Evolutionary conservation across 2,329 filamentous ascomycete genomes (phyloP).

Genomic region (Passalora sequoiae): DNA sequence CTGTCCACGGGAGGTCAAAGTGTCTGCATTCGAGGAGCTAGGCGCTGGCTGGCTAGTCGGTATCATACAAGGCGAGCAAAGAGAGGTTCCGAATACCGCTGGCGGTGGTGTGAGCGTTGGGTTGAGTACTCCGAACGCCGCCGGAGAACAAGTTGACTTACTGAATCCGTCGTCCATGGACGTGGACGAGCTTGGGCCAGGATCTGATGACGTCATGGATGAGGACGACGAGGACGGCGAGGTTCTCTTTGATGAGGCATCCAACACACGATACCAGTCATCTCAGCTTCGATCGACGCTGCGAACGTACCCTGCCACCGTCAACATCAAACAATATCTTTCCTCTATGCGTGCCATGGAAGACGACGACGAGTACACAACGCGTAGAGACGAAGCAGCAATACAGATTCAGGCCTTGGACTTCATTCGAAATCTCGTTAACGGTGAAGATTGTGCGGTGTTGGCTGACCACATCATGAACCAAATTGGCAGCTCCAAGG

Average conservation of each 20-base stretch:
- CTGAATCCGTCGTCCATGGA: conserved; percentile 47
- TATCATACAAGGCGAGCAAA: conserved; percentile 59
- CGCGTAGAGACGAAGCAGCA: conserved; percentile 70
- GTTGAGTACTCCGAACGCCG: conserved; percentile 50
- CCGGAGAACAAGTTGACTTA: conserved; percentile 56
- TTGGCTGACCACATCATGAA: conserved; percentile 84
- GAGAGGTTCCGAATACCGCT: conserved; percentile 35
- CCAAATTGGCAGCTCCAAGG: conserved; percentile 66
- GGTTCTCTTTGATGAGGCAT: conserved; percentile 40
- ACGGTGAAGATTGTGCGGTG: conserved; percentile 53
- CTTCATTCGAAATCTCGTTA: conserved; percentile 84
- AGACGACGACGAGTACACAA: conserved; percentile 59
- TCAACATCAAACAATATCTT: conserved; percentile 29
- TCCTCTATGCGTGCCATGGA: conserved; percentile 44
- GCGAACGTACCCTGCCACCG: conserved; percentile 19
- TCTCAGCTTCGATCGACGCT: conserved; percentile 34
- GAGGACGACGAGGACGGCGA: conserved; percentile 40
- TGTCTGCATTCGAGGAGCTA: conserved; percentile 70
- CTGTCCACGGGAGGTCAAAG: conserved; percentile 66
- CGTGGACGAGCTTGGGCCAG: conserved; percentile 25
- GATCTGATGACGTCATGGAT: conserved; percentile 27
- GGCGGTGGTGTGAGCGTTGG: conserved; percentile 44
- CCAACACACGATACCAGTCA: conserved; percentile 34
- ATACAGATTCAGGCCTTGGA: conserved; percentile 90
- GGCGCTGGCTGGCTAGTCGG: conserved; percentile 75